These are phyloP conservation scores for Alternaria triticimaculans DNA, from an alignment of 2,329 filamentous ascomycete genomes.

Conservation along the genomic window DNA sequence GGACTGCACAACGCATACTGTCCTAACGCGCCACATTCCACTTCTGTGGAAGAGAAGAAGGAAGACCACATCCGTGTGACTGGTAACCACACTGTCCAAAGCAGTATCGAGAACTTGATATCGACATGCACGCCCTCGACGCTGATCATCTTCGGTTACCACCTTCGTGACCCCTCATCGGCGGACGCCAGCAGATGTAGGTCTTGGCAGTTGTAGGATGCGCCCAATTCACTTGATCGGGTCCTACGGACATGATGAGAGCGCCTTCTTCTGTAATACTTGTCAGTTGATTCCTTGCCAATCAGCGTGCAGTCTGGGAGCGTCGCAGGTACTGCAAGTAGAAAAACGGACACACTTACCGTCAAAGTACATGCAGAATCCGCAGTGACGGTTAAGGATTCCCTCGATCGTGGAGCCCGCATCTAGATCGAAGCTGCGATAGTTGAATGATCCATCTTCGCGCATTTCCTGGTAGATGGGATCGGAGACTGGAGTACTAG, in stretches of 20 bases:
- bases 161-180: too few relatives aligned
- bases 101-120: background rate
- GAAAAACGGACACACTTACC: background rate
- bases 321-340: background rate
- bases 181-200: background rate
- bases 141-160: background rate
- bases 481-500: too few relatives aligned
- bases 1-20: background rate
- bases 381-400: background rate
- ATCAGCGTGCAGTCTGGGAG: background rate
- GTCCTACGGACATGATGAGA: background rate
- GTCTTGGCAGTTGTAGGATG: background rate
- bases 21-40: background rate
- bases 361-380: conserved; percentile 1
- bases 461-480: too few relatives aligned
- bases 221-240: too few relatives aligned
- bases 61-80: background rate
- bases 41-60: background rate
- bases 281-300: background rate
- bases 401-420: background rate
- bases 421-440: too few relatives aligned
- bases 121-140: background rate
- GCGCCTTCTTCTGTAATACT: background rate
- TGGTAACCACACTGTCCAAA: background rate
- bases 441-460: too few relatives aligned